Evolutionary conservation across 208 protist species (phyloP).

Genomic region (Trichomonas tenax): DNA sequence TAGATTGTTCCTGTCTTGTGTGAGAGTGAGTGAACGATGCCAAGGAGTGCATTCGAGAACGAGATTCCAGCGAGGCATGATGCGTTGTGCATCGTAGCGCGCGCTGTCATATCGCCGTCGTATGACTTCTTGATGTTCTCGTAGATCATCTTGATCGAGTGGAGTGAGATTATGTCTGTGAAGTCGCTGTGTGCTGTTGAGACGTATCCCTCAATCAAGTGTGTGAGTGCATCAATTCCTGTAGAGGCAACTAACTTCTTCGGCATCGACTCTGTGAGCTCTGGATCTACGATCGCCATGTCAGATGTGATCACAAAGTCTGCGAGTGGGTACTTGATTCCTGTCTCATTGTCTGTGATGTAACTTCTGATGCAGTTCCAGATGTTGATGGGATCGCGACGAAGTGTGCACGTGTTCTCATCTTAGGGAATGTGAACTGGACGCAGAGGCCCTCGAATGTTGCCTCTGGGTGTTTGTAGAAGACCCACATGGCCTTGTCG

Average conservation of each 20-base stretch:
- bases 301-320: slow-evolving; percentile 35
- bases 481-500: slow-evolving; percentile 35
- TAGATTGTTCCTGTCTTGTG: slow-evolving; percentile 30
- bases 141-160: slow-evolving; percentile 32
- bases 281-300: slow-evolving; percentile 39
- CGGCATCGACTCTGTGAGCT: slow-evolving; percentile 28
- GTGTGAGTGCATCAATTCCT: slow-evolving; percentile 41
- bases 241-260: slow-evolving; percentile 27
- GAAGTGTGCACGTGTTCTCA: background rate
- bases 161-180: slow-evolving; percentile 27
- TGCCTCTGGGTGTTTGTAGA: slow-evolving; percentile 40
- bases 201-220: slow-evolving; percentile 40
- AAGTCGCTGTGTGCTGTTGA: slow-evolving; percentile 30
- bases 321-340: slow-evolving; percentile 43
- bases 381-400: slow-evolving; percentile 41
- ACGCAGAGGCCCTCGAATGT: slow-evolving; percentile 26
- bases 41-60: slow-evolving; percentile 42
- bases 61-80: slow-evolving; percentile 41
- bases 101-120: background rate
- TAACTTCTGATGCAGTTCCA: slow-evolving; percentile 42
- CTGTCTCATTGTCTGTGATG: slow-evolving; percentile 37
- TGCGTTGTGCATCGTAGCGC: slow-evolving; percentile 30
- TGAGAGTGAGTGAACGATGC: slow-evolving; percentile 36
- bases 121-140: slow-evolving; percentile 27
- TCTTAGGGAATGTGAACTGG: slow-evolving; percentile 39